Evolutionary conservation across 768 basidiomycete species (phyloP), one percentile per base, ranked within the genome.

Genomic region (Lyophyllum decastes): DNA sequence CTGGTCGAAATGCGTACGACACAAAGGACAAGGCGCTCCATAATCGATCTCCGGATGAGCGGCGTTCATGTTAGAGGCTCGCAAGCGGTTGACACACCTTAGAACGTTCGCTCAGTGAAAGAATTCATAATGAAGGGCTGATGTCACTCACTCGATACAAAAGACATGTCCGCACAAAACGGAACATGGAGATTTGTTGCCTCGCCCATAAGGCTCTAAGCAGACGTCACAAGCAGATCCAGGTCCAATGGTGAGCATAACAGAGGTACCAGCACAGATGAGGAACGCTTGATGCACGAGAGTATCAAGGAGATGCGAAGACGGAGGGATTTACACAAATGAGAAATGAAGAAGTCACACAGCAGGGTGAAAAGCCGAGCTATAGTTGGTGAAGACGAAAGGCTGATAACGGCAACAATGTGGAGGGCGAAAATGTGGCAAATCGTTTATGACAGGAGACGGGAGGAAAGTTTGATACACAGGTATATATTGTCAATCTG

Each of bases 211-310:
- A 30, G 73, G 70, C 63, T 91, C 89, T 63, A 87, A 78, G 73
- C 90, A 92, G 66, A 91, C 81, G 73, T 91, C 89, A 79, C 89
- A 92, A 49, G 77, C 76, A 65, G 89, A 90, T 74, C 80, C 80
- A 59, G 82, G 67, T 64, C 82, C 82, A 69, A 89, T 69, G 70
- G 80, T 82, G 65, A 91, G 81, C 90, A 91, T 90, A 59, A 60
- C 61, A 54, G 56, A 60, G 63, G 61, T 10, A 73, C 71, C 62
- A 62, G 55, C 59, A 57, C 61, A 58, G 60, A 25, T 57, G 14
- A 54, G 45, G 47, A 30, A 52, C 27, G 57, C 24, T 51, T 48
- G 34, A 52, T 47, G 54, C 52, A 43, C 52, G 49, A 49, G 33
- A 54, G 35, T 12, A 12, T 4, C 9, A 40, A 56, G 33, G 26